phyloP scores from a whole-genome alignment of 2,329 filamentous ascomycete genomes.

The Golovinomyces cichoracearum region DNA sequence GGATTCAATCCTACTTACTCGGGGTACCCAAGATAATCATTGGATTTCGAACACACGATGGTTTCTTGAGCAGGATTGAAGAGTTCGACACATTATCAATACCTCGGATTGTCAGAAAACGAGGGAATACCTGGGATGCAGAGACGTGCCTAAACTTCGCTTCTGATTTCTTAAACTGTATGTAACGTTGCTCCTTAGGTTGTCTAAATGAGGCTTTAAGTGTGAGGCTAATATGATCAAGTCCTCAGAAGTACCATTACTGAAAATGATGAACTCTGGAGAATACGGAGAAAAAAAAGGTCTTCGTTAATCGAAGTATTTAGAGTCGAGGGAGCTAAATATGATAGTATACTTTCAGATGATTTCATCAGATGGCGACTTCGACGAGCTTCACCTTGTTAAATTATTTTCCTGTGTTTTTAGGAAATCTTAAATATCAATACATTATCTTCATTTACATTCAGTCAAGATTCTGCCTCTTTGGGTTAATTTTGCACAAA shows the following conservation, averaged over 20 bases:
- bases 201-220: neutral
- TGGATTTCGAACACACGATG: slow-evolving; percentile 52
- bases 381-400: slow-evolving; percentile 9
- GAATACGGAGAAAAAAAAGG: slow-evolving; percentile 40
- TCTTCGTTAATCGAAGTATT: slow-evolving; percentile 45
- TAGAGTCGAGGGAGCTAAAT: slow-evolving; percentile 45
- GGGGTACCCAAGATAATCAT: slow-evolving; percentile 81
- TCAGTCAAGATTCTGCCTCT: no score
- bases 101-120: slow-evolving; percentile 44
- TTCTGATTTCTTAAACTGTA: slow-evolving; percentile 49
- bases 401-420: no score
- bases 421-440: no score
- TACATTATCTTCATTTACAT: no score
- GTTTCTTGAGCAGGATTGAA: slow-evolving; percentile 44
- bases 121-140: slow-evolving; percentile 59
- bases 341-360: slow-evolving; percentile 49
- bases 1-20: slow-evolving; percentile 86
- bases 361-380: slow-evolving; percentile 51
- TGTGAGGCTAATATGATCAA: no score
- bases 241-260: slow-evolving; percentile 38
- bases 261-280: slow-evolving; percentile 50
- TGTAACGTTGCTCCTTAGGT: slow-evolving; percentile 15
- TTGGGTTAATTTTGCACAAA: no score
- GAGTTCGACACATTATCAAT: slow-evolving; percentile 60
- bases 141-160: slow-evolving; percentile 87